Percentiles rank a stretch among this genome's conserved stretches.
These are phyloP conservation scores for Selaginella tamariscina DNA, from an alignment of 75 land plant genomes.

Conservation along the genomic window DNA sequence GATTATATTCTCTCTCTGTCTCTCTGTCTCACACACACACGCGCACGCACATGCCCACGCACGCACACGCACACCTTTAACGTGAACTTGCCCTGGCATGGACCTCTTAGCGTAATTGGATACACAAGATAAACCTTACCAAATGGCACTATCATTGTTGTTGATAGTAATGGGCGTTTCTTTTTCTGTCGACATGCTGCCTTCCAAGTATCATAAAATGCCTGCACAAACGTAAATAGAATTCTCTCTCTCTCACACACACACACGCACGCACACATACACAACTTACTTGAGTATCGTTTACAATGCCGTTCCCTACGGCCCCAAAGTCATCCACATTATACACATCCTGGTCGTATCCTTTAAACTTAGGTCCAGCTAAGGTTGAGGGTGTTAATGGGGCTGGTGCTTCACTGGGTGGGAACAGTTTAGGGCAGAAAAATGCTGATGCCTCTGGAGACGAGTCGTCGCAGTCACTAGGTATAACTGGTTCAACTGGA, in stretches of 20 bases:
- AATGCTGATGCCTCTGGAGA: not conserved
- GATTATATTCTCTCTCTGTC: no score
- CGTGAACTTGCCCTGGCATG: not conserved
- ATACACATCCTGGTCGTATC: not conserved
- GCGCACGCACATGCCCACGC: no score
- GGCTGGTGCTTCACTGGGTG: not conserved
- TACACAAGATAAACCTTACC: not conserved
- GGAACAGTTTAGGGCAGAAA: not conserved
- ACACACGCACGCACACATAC: no score
- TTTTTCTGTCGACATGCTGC: not conserved
- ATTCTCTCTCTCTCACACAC: no score
- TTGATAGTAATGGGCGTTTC: no score
- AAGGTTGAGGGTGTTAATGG: not conserved
- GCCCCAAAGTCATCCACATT: conserved; percentile 8
- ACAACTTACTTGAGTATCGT: conserved; percentile 7
- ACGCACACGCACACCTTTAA: not conserved
- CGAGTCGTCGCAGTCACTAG: not conserved
- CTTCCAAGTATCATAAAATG: not conserved
- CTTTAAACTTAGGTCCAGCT: not conserved
- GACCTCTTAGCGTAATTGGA: not conserved
- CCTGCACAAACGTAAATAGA: not conserved
- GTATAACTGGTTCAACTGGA: not conserved
- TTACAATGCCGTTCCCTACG: not conserved
- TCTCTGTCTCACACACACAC: no score
- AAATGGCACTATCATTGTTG: not conserved